A percentile compares a stretch with the other conserved stretches of the same genome.
Evolutionary conservation across 257 asterid species (phyloP).

Genomic region (Solanum lycopersicoides): DNA sequence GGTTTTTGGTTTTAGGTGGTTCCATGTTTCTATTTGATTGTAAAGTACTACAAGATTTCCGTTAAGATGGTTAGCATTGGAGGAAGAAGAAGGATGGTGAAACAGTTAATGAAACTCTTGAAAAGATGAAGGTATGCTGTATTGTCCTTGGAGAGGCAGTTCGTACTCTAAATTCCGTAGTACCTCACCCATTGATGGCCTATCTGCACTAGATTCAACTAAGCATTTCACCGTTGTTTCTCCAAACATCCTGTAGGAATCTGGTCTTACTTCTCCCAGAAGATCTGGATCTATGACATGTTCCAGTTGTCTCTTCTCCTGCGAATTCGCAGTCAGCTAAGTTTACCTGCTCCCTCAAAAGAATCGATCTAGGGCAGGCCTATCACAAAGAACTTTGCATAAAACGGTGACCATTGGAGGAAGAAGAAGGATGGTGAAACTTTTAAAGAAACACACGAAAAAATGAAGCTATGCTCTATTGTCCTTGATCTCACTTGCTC

Average conservation of each 20-base stretch:
- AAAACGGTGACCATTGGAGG: background rate
- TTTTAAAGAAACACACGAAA: too few relatives aligned
- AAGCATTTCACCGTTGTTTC: background rate
- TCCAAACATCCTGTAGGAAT: background rate
- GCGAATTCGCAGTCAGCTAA: background rate
- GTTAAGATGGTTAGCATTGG: too few relatives aligned
- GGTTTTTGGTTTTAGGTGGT: too few relatives aligned
- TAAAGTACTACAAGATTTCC: too few relatives aligned
- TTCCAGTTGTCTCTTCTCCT: background rate
- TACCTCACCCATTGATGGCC: background rate
- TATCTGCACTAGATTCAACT: background rate
- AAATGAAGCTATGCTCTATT: too few relatives aligned
- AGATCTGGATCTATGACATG: background rate
- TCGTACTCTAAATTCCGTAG: background rate
- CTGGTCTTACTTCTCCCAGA: background rate
- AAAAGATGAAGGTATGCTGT: too few relatives aligned
- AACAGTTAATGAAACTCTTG: too few relatives aligned
- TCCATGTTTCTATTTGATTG: too few relatives aligned
- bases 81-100: too few relatives aligned
- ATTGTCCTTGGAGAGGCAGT: background rate
- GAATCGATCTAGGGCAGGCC: background rate
- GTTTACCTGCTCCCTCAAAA: background rate
- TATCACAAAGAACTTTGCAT: background rate
- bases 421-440: too few relatives aligned
- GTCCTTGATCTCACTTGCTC: too few relatives aligned